Evolutionary conservation across 495 filamentous ascomycete genomes (phyloP), one percentile per base, ranked within the genome.

Genomic region (Podospora comata): DNA sequence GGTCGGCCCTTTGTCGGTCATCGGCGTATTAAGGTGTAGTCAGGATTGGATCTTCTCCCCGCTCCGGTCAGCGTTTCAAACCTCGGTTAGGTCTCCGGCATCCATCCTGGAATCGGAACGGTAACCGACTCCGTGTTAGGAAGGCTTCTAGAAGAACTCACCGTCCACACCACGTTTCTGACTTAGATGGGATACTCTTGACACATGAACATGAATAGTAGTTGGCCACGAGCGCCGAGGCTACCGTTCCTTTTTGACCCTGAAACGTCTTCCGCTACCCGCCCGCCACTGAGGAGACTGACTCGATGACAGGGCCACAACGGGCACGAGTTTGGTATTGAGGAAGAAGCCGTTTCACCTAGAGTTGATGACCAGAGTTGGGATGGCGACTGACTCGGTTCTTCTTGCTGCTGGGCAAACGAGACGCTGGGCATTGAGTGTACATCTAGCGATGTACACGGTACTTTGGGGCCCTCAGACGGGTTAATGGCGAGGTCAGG

Each of bases 1-100:
- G 5, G 15, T 65, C 61, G 67, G 67, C 30, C 62, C 61, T 68
- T 68, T n/a, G 55, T 68, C 67, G 67, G 67, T 48, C 67, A 19
- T 57, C 63, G 67, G 67, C 58, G 34, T 54, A 48, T 64, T 32
- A 20, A n/a, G 28, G 7, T 48, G 39, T 48, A 48, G 39, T 48
- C 39, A 48, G 39, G 39, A 48, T 48, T 48, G 9, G 39, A 48
- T 48, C 9, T 48, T 16, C 28, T 32, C 34, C 16, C 18, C 30
- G 28, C 28, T 64, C 19, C 23, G 28, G 28, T 23, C 61, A 64
- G 34, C 28, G 30, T 39, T 32, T 3, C 32, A 44, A 44, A 44
- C 60, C 60, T 63, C 60, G 60, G 60, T 27, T 63, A 32, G 28
- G 9, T 32, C 34, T 44, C 60, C 60, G 34, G n/a, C 13, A 34